phyloP scores from a whole-genome alignment of 1,284 basidiomycete genomes.

The Stereum hirsutum region DNA sequence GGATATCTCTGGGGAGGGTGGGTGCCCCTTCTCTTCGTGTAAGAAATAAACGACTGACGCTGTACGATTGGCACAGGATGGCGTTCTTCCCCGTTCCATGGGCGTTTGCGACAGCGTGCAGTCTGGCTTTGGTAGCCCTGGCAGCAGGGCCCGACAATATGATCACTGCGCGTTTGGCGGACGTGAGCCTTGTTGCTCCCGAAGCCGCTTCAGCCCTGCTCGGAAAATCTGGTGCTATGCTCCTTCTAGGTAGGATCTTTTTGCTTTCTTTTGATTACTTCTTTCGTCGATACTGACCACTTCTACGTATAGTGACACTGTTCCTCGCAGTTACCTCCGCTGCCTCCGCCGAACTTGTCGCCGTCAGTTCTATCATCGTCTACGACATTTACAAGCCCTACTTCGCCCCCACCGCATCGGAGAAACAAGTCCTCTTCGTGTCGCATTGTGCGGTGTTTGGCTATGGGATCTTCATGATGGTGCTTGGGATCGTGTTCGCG shows the following conservation, averaged over 20 bases:
- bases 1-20: constrained; percentile 20
- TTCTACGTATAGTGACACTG: no score
- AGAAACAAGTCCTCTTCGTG: not conserved
- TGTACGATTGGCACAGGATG: not conserved
- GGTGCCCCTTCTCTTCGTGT: constrained; percentile 15
- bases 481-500: not conserved
- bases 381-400: not conserved
- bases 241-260: no score
- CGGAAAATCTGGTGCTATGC: constrained; percentile 40
- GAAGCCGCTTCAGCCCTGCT: constrained; percentile 42
- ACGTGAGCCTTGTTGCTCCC: constrained; percentile 34
- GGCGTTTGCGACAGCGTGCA: constrained; percentile 14
- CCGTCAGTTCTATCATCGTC: constrained; percentile 43
- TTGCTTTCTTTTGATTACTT: no score
- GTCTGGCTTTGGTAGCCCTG: constrained; percentile 14
- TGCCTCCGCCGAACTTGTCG: constrained; percentile 50
- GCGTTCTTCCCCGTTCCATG: constrained; percentile 15
- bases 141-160: constrained; percentile 9
- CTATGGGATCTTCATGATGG: not conserved
- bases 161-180: constrained; percentile 5
- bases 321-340: constrained; percentile 56
- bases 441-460: not conserved
- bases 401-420: not conserved
- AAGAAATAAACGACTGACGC: not conserved
- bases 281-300: no score